Percentiles rank a stretch among this genome's conserved stretches.
Conservation (phyloP, 2,329 filamentous ascomycete genomes). For the Penicillium sp. region DNA sequence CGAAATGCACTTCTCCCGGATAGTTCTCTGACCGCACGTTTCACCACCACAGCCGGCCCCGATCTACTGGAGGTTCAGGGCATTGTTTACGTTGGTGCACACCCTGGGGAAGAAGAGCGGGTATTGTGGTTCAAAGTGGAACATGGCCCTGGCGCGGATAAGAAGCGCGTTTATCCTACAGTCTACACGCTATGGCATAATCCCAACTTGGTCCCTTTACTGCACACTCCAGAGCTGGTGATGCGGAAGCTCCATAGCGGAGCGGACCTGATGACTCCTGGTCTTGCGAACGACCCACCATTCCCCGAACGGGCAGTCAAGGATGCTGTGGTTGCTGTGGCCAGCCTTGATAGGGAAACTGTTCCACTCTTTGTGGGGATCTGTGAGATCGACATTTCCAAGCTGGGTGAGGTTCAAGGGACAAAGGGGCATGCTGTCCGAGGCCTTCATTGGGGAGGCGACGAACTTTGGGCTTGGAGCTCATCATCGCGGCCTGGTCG, state of each 20-base stretch:
- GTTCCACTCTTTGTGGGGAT: conserved; percentile 63
- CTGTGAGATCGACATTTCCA: conserved; percentile 62
- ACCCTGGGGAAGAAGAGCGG: conserved; percentile 56
- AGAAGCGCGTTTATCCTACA: conserved; percentile 44
- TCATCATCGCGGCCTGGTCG: conserved; percentile 53
- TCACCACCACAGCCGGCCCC: conserved; percentile 63
- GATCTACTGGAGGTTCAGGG: conserved; percentile 61
- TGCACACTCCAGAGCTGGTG: conserved; percentile 60
- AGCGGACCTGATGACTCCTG: conserved; percentile 68
- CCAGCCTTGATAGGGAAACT: conserved; percentile 56
- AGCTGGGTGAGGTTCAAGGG: conserved; percentile 55
- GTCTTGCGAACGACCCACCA: conserved; percentile 61
- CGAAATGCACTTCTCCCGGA: conserved; percentile 63
- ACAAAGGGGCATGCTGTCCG: conserved; percentile 63
- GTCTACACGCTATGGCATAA: conserved; percentile 68
- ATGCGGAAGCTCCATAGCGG: conserved; percentile 63
- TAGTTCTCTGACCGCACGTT: conserved; percentile 60
- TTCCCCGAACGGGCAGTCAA: conserved; percentile 60
- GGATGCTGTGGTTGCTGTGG: conserved; percentile 62
- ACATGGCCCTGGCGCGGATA: conserved; percentile 48
- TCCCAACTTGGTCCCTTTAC: conserved; percentile 57
- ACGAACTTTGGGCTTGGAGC: conserved; percentile 67
- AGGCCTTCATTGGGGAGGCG: conserved; percentile 65
- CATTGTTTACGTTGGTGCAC: conserved; percentile 62
- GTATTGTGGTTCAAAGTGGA: conserved; percentile 64